Conservation (phyloP, 805 yeast genomes). For the Cyberlindnera suaveolens region DNA sequence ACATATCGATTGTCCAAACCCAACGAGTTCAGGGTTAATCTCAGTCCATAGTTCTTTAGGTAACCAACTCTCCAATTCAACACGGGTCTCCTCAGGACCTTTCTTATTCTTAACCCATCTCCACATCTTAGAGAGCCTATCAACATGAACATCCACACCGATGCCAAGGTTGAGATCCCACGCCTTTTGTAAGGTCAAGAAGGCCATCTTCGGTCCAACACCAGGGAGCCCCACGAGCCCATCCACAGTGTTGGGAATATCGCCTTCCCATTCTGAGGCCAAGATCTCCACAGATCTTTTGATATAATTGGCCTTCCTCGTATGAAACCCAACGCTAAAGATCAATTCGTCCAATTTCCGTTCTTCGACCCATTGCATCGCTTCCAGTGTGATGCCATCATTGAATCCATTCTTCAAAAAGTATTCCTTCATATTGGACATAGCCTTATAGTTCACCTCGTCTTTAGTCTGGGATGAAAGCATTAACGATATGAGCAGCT, state of each 20-base stretch:
- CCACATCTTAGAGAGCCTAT: constrained; percentile 74
- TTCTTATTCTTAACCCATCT: constrained; percentile 56
- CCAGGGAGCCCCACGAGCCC: constrained; percentile 75
- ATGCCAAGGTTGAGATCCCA: constrained; percentile 77
- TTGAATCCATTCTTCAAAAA: constrained; percentile 35
- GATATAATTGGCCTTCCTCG: constrained; percentile 67
- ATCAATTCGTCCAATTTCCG: constrained; percentile 57
- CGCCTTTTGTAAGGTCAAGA: constrained; percentile 69
- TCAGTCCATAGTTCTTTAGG: constrained; percentile 74
- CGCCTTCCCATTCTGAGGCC: constrained; percentile 45
- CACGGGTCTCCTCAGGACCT: constrained; percentile 74
- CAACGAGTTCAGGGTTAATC: constrained; percentile 81
- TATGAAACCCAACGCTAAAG: constrained; percentile 82
- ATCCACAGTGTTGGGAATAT: constrained; percentile 64
- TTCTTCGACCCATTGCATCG: constrained; percentile 44
- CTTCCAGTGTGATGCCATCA: constrained; percentile 54
- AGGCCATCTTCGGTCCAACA: constrained; percentile 95
- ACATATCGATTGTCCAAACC: constrained; percentile 90
- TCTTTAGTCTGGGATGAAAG: constrained; percentile 90
- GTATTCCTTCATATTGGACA: constrained; percentile 49
- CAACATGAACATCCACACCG: constrained; percentile 93
- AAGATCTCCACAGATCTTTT: constrained; percentile 54
- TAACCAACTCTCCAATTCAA: constrained; percentile 65
- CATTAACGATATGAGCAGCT: constrained; percentile 74
- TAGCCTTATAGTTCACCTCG: constrained; percentile 72